Conservation (phyloP, 176 grass and related monocot genomes). For the Ananas comosus region DNA sequence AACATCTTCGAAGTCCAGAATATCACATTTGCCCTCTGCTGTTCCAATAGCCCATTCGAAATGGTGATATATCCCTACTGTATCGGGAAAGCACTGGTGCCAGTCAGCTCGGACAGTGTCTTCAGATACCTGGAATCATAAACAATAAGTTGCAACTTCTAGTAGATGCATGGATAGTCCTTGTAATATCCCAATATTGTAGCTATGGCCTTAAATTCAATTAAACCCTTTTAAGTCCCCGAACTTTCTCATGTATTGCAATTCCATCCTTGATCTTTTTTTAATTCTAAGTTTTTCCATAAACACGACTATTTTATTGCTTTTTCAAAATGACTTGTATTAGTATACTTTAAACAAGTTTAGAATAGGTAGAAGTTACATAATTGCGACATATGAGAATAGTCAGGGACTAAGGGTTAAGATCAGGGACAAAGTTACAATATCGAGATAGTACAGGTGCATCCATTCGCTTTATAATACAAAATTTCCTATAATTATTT, state of each 20-base stretch:
- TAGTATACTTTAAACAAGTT: too few species aligned
- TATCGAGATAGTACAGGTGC: background rate
- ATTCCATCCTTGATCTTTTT: too few species aligned
- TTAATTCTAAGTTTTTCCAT: too few species aligned
- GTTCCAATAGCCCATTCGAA: conserved; percentile 94
- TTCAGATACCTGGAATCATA: conserved; percentile 67
- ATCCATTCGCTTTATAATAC: background rate
- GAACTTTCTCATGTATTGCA: too few species aligned
- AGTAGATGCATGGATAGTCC: background rate
- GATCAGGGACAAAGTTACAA: background rate
- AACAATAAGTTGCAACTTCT: conserved; percentile 3
- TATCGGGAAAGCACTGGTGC: conserved; percentile 46
- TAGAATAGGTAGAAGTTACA: too few species aligned
- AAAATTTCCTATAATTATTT: background rate
- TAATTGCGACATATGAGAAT: too few species aligned
- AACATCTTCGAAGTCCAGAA: conserved; percentile 80
- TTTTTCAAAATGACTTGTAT: too few species aligned
- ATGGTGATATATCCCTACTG: conserved; percentile 66
- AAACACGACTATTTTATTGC: too few species aligned
- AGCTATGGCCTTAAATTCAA: too few species aligned
- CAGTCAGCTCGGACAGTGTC: conserved; percentile 63
- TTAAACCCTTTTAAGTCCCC: too few species aligned
- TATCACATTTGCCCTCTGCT: conserved; percentile 67
- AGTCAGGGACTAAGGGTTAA: too few species aligned
- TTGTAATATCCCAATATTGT: background rate